These are phyloP conservation scores for Raffaelea arxii DNA, from an alignment of 2,329 filamentous ascomycete genomes.

Conservation along the genomic window DNA sequence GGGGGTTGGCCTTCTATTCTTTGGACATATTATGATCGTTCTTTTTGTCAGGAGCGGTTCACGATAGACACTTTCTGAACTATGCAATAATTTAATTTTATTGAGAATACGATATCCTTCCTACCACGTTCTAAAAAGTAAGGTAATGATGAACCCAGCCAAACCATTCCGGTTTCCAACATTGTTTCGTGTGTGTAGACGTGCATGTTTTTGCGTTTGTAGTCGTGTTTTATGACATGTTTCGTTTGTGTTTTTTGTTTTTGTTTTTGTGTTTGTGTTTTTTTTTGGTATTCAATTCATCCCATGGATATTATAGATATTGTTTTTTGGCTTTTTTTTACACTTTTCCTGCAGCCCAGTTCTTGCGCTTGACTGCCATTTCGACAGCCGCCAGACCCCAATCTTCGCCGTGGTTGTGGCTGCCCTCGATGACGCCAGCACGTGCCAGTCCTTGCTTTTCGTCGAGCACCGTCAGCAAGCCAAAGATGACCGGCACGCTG, in stretches of 20 bases:
- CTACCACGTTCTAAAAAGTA: too few species aligned
- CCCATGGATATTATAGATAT: not conserved
- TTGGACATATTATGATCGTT: not conserved
- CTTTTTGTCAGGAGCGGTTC: slow-evolving; percentile 6
- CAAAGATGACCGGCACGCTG: slow-evolving; percentile 84
- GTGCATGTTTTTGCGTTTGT: not conserved
- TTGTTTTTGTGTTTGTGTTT: not conserved
- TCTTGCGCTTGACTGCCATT: slow-evolving; percentile 77
- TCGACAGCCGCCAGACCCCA: slow-evolving; percentile 95
- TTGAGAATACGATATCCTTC: too few species aligned
- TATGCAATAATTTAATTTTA: slow-evolving; percentile 6
- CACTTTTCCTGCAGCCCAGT: slow-evolving; percentile 66
- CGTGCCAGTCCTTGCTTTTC: slow-evolving; percentile 82
- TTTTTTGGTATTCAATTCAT: not conserved
- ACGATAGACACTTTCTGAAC: slow-evolving; percentile 7
- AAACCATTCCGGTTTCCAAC: too few species aligned
- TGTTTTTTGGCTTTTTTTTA: too few species aligned
- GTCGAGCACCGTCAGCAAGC: slow-evolving; percentile 76
- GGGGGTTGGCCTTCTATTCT: not conserved
- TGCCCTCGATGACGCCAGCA: slow-evolving; percentile 58
- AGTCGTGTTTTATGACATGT: not conserved
- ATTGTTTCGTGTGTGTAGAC: too few species aligned
- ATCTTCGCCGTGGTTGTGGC: slow-evolving; percentile 93
- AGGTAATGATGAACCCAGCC: too few species aligned
- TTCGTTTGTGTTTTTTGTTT: not conserved